These are phyloP conservation scores for Cyberlindnera nakhonratchasimensis DNA, from an alignment of 805 yeast genomes.

Conservation along the genomic window DNA sequence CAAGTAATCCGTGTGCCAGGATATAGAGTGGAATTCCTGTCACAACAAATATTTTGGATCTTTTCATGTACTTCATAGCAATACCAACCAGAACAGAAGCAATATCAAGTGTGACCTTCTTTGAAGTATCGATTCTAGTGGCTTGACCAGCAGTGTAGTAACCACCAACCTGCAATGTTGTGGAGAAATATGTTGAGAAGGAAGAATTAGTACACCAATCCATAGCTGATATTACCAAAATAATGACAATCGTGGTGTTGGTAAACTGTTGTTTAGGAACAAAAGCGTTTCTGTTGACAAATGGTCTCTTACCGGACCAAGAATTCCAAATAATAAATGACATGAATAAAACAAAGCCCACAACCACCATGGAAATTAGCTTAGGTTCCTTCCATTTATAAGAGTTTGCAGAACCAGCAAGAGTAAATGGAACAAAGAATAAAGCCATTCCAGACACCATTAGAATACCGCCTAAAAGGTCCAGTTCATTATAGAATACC, in stretches of 20 bases:
- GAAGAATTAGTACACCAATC: slow-evolving; percentile 28
- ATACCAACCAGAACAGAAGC: slow-evolving; percentile 29
- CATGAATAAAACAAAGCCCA: slow-evolving; percentile 24
- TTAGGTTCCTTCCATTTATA: slow-evolving; percentile 25
- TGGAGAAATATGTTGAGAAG: slow-evolving; percentile 27
- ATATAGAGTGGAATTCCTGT: slow-evolving; percentile 25
- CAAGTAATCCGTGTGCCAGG: slow-evolving; percentile 29
- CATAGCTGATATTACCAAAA: slow-evolving; percentile 22
- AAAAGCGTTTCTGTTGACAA: slow-evolving; percentile 23
- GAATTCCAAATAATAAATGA: slow-evolving; percentile 26
- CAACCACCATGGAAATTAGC: slow-evolving; percentile 27
- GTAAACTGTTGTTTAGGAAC: slow-evolving; percentile 27
- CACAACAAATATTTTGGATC: slow-evolving; percentile 26
- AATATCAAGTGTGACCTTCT: slow-evolving; percentile 29
- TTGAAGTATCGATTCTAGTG: slow-evolving; percentile 30
- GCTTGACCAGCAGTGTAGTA: slow-evolving; percentile 30
- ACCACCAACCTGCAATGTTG: slow-evolving; percentile 31
- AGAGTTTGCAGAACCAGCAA: slow-evolving; percentile 26
- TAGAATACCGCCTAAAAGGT: slow-evolving; percentile 25
- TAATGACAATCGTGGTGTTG: slow-evolving; percentile 21
- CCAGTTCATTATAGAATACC: slow-evolving; percentile 22
- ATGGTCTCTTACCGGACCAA: slow-evolving; percentile 9
- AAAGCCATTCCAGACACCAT: slow-evolving; percentile 24
- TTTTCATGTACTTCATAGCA: slow-evolving; percentile 30
- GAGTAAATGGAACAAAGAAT: slow-evolving; percentile 30